A percentile compares a stretch with the other conserved stretches of the same genome.
phyloP scores from a whole-genome alignment of 345 rosid species.

The Cardamine resedifolia region DNA sequence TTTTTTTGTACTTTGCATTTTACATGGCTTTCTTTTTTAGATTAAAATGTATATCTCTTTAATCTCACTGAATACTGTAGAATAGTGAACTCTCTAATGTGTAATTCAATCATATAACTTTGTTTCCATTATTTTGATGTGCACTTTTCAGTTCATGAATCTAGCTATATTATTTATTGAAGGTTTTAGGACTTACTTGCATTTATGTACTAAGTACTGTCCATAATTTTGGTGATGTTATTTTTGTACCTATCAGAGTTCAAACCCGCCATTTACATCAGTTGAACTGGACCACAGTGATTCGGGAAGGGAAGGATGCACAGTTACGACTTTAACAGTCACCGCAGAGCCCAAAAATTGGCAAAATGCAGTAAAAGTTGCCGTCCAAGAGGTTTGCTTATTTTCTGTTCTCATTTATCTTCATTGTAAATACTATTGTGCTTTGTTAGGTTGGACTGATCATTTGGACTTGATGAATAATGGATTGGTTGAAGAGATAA shows the following conservation, averaged over 20 bases:
- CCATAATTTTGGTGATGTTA: slow-evolving; percentile 30
- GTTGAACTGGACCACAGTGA: slow-evolving; percentile 99
- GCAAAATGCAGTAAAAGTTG: slow-evolving; percentile 91
- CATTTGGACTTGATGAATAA: slow-evolving; percentile 8
- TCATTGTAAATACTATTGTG: neutral
- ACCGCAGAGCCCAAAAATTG: slow-evolving; percentile 98
- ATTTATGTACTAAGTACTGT: slow-evolving; percentile 10
- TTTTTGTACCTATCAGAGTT: slow-evolving; percentile 66
- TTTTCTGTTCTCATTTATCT: slow-evolving; percentile 14
- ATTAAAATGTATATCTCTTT: neutral
- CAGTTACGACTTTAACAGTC: slow-evolving; percentile 97
- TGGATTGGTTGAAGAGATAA: slow-evolving; percentile 18
- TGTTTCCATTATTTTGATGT: neutral
- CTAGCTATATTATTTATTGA: slow-evolving; percentile 10
- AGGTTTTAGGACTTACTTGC: neutral
- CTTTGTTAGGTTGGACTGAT: slow-evolving; percentile 4
- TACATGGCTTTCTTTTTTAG: neutral
- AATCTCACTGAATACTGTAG: neutral
- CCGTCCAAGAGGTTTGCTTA: slow-evolving; percentile 87
- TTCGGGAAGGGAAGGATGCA: slow-evolving; percentile 99
- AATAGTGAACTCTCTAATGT: neutral
- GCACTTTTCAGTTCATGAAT: neutral
- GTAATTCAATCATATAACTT: neutral
- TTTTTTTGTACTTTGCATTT: neutral
- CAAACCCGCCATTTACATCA: slow-evolving; percentile 97